Evolutionary conservation across 495 filamentous ascomycete genomes (phyloP), one percentile per base, ranked within the genome.

Genomic region (Daldinia bambusicola): DNA sequence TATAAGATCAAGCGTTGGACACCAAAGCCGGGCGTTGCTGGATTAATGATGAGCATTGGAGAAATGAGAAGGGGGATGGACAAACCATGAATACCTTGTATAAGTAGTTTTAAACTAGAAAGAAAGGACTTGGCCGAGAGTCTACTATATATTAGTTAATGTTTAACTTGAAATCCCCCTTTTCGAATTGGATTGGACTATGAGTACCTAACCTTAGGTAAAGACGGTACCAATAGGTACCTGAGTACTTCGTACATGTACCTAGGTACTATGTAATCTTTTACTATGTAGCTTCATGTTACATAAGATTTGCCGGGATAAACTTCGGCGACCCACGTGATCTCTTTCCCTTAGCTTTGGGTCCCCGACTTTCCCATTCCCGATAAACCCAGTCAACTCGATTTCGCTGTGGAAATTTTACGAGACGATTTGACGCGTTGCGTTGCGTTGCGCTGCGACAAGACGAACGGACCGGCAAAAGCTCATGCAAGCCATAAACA

Each of bases 371-470:
- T 63, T 32, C 18, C 30, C 14, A 32, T 34, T 6, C 37, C 37
- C 37, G 38, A 16, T 60, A 18, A 45, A 60, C 26, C 26, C 56
- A 60, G 38, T 55, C 10, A 48, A 55, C 48, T 38, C 26, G 13
- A 38, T 30, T 26, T 34, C 20, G 16, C 50, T 45, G 30, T 59
- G 61, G 52, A 67, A 66, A 65, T 58, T 69, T 68, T 73, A 62
- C 70, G 56, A 66, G 66, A 73, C 70, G 62, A 69, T 3, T 3
- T 26, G 70, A 73, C 70, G 70, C 66, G 70, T 69, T 69, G 45
- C 45, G 70, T 69, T 69, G 45, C 45, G 37, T 53, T 66, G 63
- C 56, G 55, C 41, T 66, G 63, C 69, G 70, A 72, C 64, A 38
- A 64, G 55, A 60, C 65, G 65, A 66, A 69, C 57, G 36, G 48